Evolutionary conservation across 352 stramenopile species (phyloP).

Genomic region (Synura sp.): DNA sequence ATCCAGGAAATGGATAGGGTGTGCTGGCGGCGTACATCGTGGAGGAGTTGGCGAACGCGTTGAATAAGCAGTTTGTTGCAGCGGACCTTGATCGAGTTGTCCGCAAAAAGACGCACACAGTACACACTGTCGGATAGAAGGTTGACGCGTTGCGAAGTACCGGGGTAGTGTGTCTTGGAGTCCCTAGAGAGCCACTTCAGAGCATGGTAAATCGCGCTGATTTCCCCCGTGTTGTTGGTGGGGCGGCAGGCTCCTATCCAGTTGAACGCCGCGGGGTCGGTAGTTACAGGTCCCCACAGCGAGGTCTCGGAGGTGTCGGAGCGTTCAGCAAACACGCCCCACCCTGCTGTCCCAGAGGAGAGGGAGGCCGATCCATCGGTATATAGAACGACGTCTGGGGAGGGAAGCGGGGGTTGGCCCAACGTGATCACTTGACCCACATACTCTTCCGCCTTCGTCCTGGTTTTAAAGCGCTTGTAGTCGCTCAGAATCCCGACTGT

Average conservation of each 20-base stretch:
- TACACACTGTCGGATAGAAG: conserved; percentile 1
- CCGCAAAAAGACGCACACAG: no score
- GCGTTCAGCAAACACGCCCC: neutral
- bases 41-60: no score
- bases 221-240: no score
- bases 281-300: neutral
- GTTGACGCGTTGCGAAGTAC: neutral
- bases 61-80: conserved; percentile 5
- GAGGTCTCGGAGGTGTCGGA: neutral
- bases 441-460: no score
- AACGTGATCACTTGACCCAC: no score
- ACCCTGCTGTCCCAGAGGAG: neutral
- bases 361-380: neutral
- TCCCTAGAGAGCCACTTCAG: no score
- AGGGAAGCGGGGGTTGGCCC: neutral
- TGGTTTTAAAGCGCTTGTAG: neutral
- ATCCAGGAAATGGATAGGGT: no score
- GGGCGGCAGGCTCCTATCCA: conserved; percentile 4
- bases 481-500: neutral
- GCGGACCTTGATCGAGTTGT: neutral
- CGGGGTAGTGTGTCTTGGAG: neutral
- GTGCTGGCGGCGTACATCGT: no score
- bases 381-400: no score
- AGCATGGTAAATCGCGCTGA: no score
- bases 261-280: neutral